These are phyloP conservation scores for Tripterygium wilfordii DNA, from an alignment of 177 flowering plant genomes.

Conservation along the genomic window DNA sequence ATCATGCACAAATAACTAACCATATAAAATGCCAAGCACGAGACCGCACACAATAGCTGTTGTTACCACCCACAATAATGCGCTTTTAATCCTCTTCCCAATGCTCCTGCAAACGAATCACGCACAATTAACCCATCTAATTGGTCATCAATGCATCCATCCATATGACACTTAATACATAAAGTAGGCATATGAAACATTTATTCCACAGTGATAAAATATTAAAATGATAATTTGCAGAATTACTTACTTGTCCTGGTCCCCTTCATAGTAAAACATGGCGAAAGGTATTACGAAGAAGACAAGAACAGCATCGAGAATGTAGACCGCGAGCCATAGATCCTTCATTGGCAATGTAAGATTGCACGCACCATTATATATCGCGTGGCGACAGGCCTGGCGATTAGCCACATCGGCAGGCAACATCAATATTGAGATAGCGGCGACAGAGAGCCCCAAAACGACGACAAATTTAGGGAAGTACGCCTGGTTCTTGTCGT, in stretches of 20 bases:
- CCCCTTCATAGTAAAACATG: slow-evolving; percentile 98
- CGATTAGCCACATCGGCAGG: slow-evolving; percentile 99
- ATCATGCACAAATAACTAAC: slow-evolving; percentile 40
- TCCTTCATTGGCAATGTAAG: slow-evolving; percentile 94
- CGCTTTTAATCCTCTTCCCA: slow-evolving; percentile 55
- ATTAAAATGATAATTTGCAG: too few species aligned
- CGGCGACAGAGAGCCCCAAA: slow-evolving; percentile 82
- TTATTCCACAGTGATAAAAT: too few species aligned
- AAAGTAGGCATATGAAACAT: too few species aligned
- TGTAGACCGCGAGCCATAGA: slow-evolving; percentile 90
- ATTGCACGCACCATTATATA: slow-evolving; percentile 95
- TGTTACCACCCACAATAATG: slow-evolving; percentile 50
- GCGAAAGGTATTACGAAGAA: slow-evolving; percentile 96
- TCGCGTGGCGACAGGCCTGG: slow-evolving; percentile 85
- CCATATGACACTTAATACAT: too few species aligned
- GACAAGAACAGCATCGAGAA: slow-evolving; percentile 81
- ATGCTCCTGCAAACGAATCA: slow-evolving; percentile 38
- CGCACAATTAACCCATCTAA: too few species aligned
- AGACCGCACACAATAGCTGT: slow-evolving; percentile 66
- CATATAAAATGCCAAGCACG: slow-evolving; percentile 64
- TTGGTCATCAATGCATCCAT: too few species aligned
- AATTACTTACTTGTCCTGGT: slow-evolving; percentile 90
- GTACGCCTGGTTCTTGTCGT: slow-evolving; percentile 90
- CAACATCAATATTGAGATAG: slow-evolving; percentile 92
- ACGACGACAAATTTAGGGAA: slow-evolving; percentile 96